Conservation (phyloP, 2,329 filamentous ascomycete species). For the Fusarium siculi region DNA sequence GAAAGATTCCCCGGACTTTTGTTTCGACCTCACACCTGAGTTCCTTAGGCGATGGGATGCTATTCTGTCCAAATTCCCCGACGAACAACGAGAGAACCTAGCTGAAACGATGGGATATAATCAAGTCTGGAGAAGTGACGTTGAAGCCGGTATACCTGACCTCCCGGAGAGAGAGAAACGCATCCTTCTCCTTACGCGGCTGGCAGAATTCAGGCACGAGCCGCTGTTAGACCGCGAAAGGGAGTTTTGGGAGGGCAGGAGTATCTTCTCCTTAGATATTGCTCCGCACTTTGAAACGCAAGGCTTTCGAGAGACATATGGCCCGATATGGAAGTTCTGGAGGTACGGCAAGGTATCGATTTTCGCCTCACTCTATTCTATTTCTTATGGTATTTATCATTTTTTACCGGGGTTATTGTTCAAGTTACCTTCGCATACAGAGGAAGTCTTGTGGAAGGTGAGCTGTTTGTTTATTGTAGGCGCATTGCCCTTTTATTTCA, state of each 20-base stretch:
- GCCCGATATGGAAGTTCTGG: not conserved
- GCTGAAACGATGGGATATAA: not conserved
- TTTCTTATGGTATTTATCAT: no score
- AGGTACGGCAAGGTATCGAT: not conserved
- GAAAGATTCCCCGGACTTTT: no score
- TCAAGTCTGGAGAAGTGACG: no score
- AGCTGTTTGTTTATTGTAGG: not conserved
- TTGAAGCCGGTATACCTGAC: not conserved
- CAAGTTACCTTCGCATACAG: not conserved
- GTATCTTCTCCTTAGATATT: not conserved
- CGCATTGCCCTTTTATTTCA: not conserved
- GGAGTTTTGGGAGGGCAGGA: not conserved
- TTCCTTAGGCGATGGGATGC: not conserved
- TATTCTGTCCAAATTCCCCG: not conserved
- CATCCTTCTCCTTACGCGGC: not conserved
- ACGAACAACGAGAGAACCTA: not conserved
- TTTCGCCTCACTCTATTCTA: no score
- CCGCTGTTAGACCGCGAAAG: not conserved
- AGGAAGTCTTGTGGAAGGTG: not conserved
- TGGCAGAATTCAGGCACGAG: not conserved
- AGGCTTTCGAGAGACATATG: not conserved
- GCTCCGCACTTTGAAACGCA: not conserved
- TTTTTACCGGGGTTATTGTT: no score
- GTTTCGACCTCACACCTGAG: fast-evolving
- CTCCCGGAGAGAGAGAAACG: not conserved